Base-by-base conservation (phyloP, 495 filamentous ascomycete genomes). In the Evansstolkia leycettana region DNA sequence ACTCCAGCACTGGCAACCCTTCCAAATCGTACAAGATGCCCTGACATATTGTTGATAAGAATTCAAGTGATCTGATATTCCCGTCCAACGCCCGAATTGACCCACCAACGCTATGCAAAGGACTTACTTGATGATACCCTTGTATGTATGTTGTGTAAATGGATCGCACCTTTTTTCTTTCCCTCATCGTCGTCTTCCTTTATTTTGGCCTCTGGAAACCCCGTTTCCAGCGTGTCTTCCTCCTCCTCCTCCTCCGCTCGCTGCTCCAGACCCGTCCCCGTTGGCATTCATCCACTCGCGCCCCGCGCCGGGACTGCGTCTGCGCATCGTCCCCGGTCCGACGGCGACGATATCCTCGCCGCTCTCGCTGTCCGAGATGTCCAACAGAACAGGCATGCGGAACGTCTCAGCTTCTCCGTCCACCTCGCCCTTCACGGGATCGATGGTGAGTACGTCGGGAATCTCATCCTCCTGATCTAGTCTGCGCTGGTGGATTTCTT, bases 301-400 rank as follows among this genome's bases (percentile, higher is more conserved):
- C 5, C 65, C 69, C 17, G 65, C 62, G 1, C 73, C 73, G 12
- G 78, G 76, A 42, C 78, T 86, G 42, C 84, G 80, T 13, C 83
- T 63, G 27, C 88, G 65, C 66, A 88, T 80, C 23, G 85, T 89
- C 0, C 88, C 88, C 0, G 84, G 76, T 0, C 82, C 82, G 35
- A 94, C 78, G 16, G 81, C 73, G 10, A 93, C 70, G 42, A 90
- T 83, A 45, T 96, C 92, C 40, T 95, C 90, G 43, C 90, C 89
- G 48, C 72, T 78, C 37, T 82, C 77, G 38, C 71, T 78, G 35
- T 72, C 68, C 38, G 82, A 80, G 31, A 93, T 67, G 48, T 94
- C 82, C 31, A 92, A 67, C 12, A 93, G 60, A 1, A 96, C 80
- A 3, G 90, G 90, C 77, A 98, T 85, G 19, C 73, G 67, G 58